Percentiles rank a stretch among this genome's conserved stretches.
Conservation (phyloP, 2,329 filamentous ascomycete species). For the Ramularia endophylla region DNA sequence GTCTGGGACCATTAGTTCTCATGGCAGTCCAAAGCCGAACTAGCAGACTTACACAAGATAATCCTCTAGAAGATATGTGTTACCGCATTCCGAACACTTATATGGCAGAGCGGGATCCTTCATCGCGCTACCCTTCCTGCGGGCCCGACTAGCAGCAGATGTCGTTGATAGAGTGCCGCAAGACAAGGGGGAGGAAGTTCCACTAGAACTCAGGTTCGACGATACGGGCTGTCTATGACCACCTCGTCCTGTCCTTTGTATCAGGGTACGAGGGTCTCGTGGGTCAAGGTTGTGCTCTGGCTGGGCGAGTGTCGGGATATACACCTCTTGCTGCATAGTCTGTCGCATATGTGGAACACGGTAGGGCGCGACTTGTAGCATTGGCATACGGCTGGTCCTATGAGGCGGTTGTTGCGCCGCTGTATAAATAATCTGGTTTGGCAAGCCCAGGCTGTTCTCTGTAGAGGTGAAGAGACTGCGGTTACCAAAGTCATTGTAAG, state of each 20-base stretch:
- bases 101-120: conserved; percentile 3
- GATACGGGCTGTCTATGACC: neutral
- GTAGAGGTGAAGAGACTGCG: too few relatives aligned
- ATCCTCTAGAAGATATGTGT: conserved; percentile 2
- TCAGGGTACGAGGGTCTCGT: neutral
- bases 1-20: neutral
- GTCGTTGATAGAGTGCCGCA: neutral
- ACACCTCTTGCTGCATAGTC: too few relatives aligned
- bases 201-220: neutral
- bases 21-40: neutral
- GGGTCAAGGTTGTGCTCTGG: neutral
- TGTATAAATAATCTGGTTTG: too few relatives aligned
- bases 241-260: neutral
- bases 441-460: too few relatives aligned
- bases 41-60: neutral
- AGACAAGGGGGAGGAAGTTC: neutral
- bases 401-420: too few relatives aligned
- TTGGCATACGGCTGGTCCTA: too few relatives aligned
- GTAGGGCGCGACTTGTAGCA: too few relatives aligned
- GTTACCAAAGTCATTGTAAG: too few relatives aligned
- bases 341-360: too few relatives aligned
- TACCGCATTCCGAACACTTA: conserved; percentile 1
- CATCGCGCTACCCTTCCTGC: conserved; percentile 3
- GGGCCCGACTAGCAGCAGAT: neutral
- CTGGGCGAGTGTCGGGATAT: neutral